A percentile compares a stretch with the other conserved stretches of the same genome.
Evolutionary conservation across 176 grass and related monocot genomes (phyloP).

Genomic region (Tuctoria greenei): DNA sequence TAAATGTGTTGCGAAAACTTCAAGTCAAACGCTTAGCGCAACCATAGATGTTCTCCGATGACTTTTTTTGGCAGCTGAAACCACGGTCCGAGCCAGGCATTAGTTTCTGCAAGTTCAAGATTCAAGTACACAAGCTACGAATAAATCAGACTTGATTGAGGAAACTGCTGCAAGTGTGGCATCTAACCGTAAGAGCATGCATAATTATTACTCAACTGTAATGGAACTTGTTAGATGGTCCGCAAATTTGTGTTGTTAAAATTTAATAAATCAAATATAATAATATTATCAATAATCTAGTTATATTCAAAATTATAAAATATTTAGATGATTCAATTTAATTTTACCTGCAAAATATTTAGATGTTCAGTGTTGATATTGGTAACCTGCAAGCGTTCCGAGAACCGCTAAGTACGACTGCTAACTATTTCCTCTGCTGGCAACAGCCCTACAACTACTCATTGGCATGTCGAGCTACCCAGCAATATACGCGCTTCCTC

Average conservation of each 20-base stretch:
- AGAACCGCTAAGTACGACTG: neutral
- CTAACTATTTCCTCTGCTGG: neutral
- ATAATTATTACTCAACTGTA: too few relatives aligned
- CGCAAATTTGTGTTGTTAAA: too few relatives aligned
- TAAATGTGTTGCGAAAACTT: neutral
- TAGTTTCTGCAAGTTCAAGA: neutral
- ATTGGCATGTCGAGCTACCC: too few relatives aligned
- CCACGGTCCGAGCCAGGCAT: neutral
- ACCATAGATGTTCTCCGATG: neutral
- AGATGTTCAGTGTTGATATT: constrained; percentile 1
- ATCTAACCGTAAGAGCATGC: too few relatives aligned
- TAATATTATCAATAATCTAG: too few relatives aligned
- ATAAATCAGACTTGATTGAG: too few relatives aligned
- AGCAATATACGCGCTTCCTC: neutral
- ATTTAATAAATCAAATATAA: too few relatives aligned
- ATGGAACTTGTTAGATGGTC: too few relatives aligned
- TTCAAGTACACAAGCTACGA: neutral
- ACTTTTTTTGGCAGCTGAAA: neutral
- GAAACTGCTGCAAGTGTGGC: too few relatives aligned
- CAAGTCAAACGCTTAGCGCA: constrained; percentile 1
- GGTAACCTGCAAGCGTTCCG: neutral
- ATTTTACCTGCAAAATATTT: too few relatives aligned
- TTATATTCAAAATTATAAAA: too few relatives aligned
- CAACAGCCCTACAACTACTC: neutral
- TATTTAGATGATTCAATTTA: too few relatives aligned